Evolutionary conservation across 2,329 filamentous ascomycete genomes (phyloP), one percentile per base, ranked within the genome.

Genomic region (Orbilia brochopaga): DNA sequence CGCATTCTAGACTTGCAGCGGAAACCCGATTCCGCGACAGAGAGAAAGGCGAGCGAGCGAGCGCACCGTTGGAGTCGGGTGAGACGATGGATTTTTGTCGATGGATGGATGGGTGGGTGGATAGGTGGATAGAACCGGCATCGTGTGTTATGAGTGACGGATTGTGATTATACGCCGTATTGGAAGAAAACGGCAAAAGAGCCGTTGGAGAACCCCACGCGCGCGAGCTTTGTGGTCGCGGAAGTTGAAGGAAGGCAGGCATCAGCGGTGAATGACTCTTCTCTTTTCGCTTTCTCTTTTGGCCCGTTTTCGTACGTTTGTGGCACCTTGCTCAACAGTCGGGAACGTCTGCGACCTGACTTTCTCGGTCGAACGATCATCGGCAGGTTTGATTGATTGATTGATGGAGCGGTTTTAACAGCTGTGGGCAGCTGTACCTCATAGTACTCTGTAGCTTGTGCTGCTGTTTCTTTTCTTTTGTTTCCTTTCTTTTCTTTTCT

Each of bases 261-360:
- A 60, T 60, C 27, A 59, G 50, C 42, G 58, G 54, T 32, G 46
- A 61, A 50, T 61, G 53, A 50, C 42, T 50, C 51, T 21, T n/a
- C 19, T 40, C 23, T 57, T 55, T 44, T 54, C 23, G 30, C 59
- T 24, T 35, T 40, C n/a, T 15, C 17, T 48, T 63, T 48, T 58
- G 61, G 59, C 61, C 66, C 54, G 55, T 65, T 72, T 72, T 65
- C 67, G 67, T 72, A 56, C 30, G 27, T 61, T 24, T 65, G 67
- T 72, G 56, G 27, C 44, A 65, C 67, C 40, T 61, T 57, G 37
- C 66, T 53, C 59, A 55, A 32, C 37, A 54, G 37, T 42, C 13
- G 37, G 11, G 37, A 15, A 42, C 13, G 37, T 42, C 13, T 15
- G 13, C 37, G 11, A 17, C 37, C 4, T 54, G 50, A 52, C 30